Conservation (phyloP, 1,284 basidiomycete species). For the Microbotryomycetes sp. region DNA sequence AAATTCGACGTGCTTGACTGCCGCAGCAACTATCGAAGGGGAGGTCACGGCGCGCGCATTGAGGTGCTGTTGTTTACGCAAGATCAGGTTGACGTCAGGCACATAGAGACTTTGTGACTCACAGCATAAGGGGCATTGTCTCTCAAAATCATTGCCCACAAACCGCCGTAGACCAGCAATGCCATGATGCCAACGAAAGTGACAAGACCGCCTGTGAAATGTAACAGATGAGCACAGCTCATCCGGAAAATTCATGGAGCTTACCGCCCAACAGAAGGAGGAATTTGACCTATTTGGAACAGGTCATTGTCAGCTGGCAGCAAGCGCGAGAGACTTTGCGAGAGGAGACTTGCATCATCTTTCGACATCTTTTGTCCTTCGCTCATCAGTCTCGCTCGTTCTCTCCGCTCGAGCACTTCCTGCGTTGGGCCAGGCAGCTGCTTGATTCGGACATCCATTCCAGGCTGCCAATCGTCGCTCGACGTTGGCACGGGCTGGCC, state of each 20-base stretch:
- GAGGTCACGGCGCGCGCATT: neutral
- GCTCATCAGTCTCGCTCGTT: conserved; percentile 7
- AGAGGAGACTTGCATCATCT: conserved; percentile 18
- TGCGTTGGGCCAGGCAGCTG: conserved; percentile 19
- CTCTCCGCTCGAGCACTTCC: neutral
- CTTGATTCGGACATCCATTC: conserved; percentile 27
- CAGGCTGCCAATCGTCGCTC: conserved; percentile 22
- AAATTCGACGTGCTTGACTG: neutral
- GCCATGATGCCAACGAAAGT: neutral
- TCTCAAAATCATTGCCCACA: neutral
- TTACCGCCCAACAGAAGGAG: neutral
- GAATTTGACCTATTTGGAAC: neutral
- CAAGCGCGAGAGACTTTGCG: neutral
- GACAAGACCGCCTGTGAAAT: neutral
- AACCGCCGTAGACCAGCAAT: neutral
- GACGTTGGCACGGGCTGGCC: conserved; percentile 21
- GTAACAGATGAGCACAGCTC: neutral
- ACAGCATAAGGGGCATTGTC: neutral
- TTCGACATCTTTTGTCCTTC: conserved; percentile 9
- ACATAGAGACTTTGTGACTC: no score
- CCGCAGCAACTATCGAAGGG: neutral
- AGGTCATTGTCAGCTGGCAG: neutral
- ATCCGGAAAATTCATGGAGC: neutral
- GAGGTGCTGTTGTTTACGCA: neutral
- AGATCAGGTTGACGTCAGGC: neutral